Base-by-base conservation (phyloP, 208 protist species). In the Angomonas desouzai region DNA sequence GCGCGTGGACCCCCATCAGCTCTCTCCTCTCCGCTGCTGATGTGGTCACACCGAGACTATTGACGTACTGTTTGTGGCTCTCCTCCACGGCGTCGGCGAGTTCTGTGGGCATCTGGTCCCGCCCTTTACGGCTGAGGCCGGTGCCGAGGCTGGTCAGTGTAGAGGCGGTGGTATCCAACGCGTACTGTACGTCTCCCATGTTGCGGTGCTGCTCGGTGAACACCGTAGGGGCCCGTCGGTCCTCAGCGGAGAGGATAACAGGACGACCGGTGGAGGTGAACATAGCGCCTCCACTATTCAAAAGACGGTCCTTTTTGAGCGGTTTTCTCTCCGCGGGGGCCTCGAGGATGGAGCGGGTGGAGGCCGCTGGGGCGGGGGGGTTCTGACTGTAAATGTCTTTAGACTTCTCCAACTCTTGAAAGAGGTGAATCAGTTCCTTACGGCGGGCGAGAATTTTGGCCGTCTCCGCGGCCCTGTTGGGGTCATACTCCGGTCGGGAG, bases 141-240 rank as follows among this genome's bases (percentile, higher is more conserved):
- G 30, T 33, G 18, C 70, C 60, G 13, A 91, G 70, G 20, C 66
- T 25, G 13, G 58, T 48, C 28, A 91, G 63, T 2, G 75, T 85
- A 6, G 56, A 30, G 34, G 64, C 59, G 25, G 88, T 43, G 32
- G 64, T 60, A 0, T 23, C 51, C 28, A 80, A 58, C 3, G 70
- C 40, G 13, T 10, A 20, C 10, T 81, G 76, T 36, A 86, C 74
- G 3, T 49, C 55, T 27, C 38, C 36, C 20, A 69, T 22, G 10
- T 69, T 69, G 18, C 58, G 49, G 34, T 71, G 64, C 49, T 87
- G 79, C 60, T 92, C 79, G 0, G 29, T 38, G 47, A 92, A 92
- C 10, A 81, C 61, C 1, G 70, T 51, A 1, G 85, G 81, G 9
- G 88, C 67, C 0, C 71, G 72, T 20, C 79, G 70, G 20, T 66